These are phyloP conservation scores for Marchantia polymorpha DNA, from an alignment of 225 moss, liverwort and hornwort species.

Conservation along the genomic window DNA sequence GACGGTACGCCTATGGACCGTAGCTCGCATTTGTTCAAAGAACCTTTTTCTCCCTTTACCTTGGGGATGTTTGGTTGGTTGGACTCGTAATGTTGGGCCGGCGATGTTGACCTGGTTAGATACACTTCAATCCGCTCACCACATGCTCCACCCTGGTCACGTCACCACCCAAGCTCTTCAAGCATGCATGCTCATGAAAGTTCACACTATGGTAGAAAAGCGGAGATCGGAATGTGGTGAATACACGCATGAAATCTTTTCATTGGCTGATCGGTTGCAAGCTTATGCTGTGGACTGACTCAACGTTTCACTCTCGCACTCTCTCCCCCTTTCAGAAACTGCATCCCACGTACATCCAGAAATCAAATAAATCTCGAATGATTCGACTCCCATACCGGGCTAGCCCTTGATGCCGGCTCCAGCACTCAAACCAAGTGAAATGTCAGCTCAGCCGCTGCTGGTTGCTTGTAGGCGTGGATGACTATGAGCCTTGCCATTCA, in stretches of 20 bases:
- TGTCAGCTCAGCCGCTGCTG: neutral
- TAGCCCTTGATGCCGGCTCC: constrained; percentile 4
- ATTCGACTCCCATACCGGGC: neutral
- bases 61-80: neutral
- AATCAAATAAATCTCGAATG: neutral
- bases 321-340: too few relatives aligned
- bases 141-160: neutral
- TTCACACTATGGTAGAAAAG: neutral
- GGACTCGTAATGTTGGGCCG: neutral
- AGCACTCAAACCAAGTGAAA: neutral
- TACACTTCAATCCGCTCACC: neutral
- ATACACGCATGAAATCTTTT: neutral
- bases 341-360: too few relatives aligned
- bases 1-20: neutral
- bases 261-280: too few relatives aligned
- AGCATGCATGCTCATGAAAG: neutral
- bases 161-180: neutral
- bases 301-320: too few relatives aligned
- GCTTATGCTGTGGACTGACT: too few relatives aligned
- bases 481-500: neutral
- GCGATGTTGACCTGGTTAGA: constrained; percentile 5
- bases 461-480: constrained; percentile 2
- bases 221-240: neutral
- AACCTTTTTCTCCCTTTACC: neutral
- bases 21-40: neutral